Evolutionary conservation across 1,284 basidiomycete species (phyloP).

Genomic region (Violaceomyces palustris): DNA sequence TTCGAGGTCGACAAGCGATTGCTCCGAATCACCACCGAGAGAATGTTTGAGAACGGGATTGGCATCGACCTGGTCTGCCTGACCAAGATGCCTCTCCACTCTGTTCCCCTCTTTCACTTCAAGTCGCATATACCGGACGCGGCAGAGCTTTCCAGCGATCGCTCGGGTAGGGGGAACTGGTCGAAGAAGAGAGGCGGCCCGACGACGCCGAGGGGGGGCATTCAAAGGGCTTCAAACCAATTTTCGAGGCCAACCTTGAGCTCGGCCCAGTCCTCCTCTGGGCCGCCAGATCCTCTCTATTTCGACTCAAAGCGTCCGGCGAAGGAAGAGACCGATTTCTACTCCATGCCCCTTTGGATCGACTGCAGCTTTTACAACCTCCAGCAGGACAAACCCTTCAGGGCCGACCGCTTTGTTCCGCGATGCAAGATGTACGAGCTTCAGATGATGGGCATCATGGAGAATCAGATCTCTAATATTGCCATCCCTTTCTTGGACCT

Average conservation of each 20-base stretch:
- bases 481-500: constrained; percentile 48
- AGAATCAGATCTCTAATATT: constrained; percentile 46
- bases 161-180: too few relatives aligned
- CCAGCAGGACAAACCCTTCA: constrained; percentile 50
- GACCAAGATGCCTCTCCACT: constrained; percentile 86
- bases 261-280: constrained; percentile 1
- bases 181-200: too few relatives aligned
- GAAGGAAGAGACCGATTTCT: constrained; percentile 33
- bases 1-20: constrained; percentile 87
- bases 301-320: constrained; percentile 26
- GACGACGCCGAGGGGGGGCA: too few relatives aligned
- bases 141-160: constrained; percentile 4
- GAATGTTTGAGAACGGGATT: constrained; percentile 93
- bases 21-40: constrained; percentile 82
- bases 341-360: constrained; percentile 51
- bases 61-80: constrained; percentile 83
- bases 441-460: constrained; percentile 51
- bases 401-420: constrained; percentile 49
- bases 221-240: background rate
- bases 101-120: constrained; percentile 58
- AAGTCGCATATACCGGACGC: constrained; percentile 28
- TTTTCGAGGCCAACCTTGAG: constrained; percentile 1
- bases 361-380: constrained; percentile 52
- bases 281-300: constrained; percentile 43
- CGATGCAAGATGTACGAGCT: constrained; percentile 52